phyloP scores from a whole-genome alignment of 106 monocot species.

The Apostasia ramifera region DNA sequence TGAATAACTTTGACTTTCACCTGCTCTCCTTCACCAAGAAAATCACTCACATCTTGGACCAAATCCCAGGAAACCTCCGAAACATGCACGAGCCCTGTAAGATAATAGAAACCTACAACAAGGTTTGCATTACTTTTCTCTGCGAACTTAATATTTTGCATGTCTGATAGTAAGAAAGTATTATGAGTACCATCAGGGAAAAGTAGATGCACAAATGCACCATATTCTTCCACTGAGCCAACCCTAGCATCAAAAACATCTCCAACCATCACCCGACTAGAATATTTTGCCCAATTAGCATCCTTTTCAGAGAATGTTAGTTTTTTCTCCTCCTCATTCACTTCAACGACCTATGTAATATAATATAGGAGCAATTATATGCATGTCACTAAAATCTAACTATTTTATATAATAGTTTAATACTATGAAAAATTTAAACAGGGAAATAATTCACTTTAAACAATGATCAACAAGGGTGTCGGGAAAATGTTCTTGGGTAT shows the following conservation, averaged over 20 bases:
- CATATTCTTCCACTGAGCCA: constrained; percentile 83
- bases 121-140: neutral
- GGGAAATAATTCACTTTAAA: too few species aligned
- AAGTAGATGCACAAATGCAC: constrained; percentile 86
- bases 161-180: neutral
- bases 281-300: constrained; percentile 69
- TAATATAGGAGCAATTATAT: too few species aligned
- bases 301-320: constrained; percentile 90
- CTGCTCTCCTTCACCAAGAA: constrained; percentile 58
- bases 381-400: too few species aligned
- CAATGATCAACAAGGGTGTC: too few species aligned
- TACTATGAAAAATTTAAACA: too few species aligned
- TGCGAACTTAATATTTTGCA: neutral
- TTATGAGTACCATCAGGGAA: constrained; percentile 78
- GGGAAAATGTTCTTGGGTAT: too few species aligned
- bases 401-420: too few species aligned
- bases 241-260: constrained; percentile 67
- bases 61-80: constrained; percentile 98
- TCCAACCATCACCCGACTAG: constrained; percentile 47
- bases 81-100: constrained; percentile 89
- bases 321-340: constrained; percentile 60
- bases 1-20: constrained; percentile 80
- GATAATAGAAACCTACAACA: constrained; percentile 57
- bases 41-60: constrained; percentile 86
- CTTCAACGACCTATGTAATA: constrained; percentile 57